Evolutionary conservation across 2,329 filamentous ascomycete genomes (phyloP).

Genomic region (Cytospora paraplurivora): DNA sequence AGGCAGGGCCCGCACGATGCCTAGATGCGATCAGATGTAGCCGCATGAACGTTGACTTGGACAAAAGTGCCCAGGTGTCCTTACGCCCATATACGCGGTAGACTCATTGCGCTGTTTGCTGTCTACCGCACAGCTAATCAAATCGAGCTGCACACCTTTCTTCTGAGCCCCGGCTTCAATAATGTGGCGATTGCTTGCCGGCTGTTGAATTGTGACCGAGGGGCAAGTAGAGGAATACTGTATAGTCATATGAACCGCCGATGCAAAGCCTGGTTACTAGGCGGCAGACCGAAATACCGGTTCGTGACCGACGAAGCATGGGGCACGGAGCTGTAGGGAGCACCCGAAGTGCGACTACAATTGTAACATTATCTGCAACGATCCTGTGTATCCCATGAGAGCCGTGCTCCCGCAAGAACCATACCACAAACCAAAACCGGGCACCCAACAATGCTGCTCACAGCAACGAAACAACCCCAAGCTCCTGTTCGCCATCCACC

Average conservation of each 20-base stretch:
- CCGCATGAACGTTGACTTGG: neutral
- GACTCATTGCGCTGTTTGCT: neutral
- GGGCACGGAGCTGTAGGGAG: neutral
- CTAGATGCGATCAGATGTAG: neutral
- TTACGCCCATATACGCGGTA: neutral
- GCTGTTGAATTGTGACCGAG: too few species aligned
- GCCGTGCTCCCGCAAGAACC: neutral
- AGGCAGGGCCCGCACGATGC: neutral
- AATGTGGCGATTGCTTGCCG: too few species aligned
- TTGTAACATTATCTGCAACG: neutral
- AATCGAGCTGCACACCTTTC: too few species aligned
- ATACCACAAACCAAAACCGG: neutral
- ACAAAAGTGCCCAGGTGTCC: neutral
- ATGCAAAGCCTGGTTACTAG: neutral
- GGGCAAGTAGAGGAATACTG: neutral
- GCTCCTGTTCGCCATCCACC: neutral
- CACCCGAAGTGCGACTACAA: neutral
- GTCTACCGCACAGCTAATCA: too few species aligned
- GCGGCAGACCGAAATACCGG: neutral
- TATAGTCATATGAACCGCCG: neutral
- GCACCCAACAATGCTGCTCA: neutral
- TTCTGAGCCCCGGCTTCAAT: too few species aligned
- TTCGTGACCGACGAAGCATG: neutral
- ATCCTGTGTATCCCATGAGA: conserved; percentile 8
- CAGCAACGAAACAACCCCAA: neutral